Evolutionary conservation across 2,329 filamentous ascomycete genomes (phyloP).

Genomic region (Pseudonectria foliicola): DNA sequence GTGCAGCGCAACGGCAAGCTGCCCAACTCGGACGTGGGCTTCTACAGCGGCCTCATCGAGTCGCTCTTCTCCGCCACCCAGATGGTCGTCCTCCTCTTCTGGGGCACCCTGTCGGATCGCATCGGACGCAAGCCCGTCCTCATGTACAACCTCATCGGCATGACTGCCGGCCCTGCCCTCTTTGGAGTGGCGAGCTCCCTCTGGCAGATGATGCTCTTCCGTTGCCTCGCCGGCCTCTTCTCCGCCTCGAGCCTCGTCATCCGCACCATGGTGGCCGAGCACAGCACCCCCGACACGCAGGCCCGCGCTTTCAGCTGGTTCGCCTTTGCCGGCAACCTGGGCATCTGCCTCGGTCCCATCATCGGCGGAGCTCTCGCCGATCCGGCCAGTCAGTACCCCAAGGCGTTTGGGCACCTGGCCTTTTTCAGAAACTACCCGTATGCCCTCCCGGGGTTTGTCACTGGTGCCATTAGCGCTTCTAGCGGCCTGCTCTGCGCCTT

Average conservation of each 20-base stretch:
- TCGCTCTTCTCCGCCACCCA: conserved; percentile 68
- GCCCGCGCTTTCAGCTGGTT: conserved; percentile 70
- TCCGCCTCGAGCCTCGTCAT: conserved; percentile 68
- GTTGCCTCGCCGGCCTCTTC: conserved; percentile 67
- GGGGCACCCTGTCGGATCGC: conserved; percentile 57
- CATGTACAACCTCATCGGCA: conserved; percentile 57
- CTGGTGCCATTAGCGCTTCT: conserved; percentile 47
- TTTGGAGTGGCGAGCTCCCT: conserved; percentile 63
- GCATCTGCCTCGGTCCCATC: conserved; percentile 65
- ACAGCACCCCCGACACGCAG: conserved; percentile 62
- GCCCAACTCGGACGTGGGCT: conserved; percentile 61
- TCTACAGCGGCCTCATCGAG: conserved; percentile 72
- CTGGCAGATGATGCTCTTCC: conserved; percentile 67
- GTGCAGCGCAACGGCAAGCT: conserved; percentile 58
- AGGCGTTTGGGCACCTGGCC: conserved; percentile 36
- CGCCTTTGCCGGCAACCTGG: conserved; percentile 66
- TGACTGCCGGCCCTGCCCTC: conserved; percentile 51
- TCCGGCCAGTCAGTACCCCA: conserved; percentile 57
- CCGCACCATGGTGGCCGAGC: conserved; percentile 70
- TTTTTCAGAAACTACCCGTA: conserved; percentile 48
- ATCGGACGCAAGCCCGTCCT: conserved; percentile 68
- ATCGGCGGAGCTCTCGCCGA: conserved; percentile 63
- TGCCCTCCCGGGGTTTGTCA: conserved; percentile 47
- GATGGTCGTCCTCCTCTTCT: conserved; percentile 69
- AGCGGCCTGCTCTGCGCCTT: conserved; percentile 45